These are phyloP conservation scores for Candida tibetensis DNA, from an alignment of 805 yeast species.

Conservation along the genomic window DNA sequence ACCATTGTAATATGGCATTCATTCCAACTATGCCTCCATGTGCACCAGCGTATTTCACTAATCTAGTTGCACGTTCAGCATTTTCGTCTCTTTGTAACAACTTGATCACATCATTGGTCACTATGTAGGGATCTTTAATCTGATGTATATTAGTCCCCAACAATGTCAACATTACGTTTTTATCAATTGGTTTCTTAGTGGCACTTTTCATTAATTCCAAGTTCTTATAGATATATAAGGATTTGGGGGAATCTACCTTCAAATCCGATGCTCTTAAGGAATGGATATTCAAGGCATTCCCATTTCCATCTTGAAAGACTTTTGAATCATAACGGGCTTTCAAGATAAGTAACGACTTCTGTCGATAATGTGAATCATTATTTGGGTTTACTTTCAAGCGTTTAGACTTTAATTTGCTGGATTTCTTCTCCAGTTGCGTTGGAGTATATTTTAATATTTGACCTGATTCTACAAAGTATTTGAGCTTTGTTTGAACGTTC, in stretches of 20 bases:
- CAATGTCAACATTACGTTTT: constrained; percentile 44
- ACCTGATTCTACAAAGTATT: constrained; percentile 29
- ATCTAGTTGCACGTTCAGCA: constrained; percentile 44
- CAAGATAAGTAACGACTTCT: constrained; percentile 27
- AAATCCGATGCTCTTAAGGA: constrained; percentile 24
- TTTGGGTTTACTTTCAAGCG: not conserved
- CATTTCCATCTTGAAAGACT: constrained; percentile 22
- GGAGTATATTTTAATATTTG: constrained; percentile 19
- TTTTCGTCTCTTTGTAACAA: constrained; percentile 49
- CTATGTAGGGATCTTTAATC: constrained; percentile 54
- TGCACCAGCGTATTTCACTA: constrained; percentile 27
- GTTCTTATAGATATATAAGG: constrained; percentile 27
- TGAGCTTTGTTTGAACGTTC: constrained; percentile 20
- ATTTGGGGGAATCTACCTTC: constrained; percentile 17
- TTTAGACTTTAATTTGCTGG: constrained; percentile 6
- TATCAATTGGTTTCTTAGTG: constrained; percentile 33
- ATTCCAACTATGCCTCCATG: constrained; percentile 43
- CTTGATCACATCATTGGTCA: constrained; percentile 51
- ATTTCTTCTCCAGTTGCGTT: constrained; percentile 12
- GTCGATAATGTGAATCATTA: constrained; percentile 6
- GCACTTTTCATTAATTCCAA: constrained; percentile 23
- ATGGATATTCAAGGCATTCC: constrained; percentile 23
- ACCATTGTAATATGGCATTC: constrained; percentile 58
- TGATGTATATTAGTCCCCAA: constrained; percentile 56
- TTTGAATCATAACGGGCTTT: constrained; percentile 10